phyloP scores from a whole-genome alignment of 1,284 basidiomycete species.

The Prillingera fragicola region DNA sequence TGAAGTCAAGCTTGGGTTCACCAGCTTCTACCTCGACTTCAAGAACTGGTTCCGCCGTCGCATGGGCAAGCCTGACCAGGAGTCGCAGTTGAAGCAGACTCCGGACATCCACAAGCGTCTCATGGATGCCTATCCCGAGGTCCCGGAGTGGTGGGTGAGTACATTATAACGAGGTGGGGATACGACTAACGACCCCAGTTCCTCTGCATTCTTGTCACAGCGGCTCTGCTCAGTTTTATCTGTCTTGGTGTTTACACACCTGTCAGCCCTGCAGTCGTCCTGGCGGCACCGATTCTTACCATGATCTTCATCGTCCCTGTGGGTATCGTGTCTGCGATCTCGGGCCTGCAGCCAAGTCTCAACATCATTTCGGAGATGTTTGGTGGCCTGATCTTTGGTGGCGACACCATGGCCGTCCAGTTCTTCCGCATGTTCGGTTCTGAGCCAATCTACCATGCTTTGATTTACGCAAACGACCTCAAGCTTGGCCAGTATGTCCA shows the following conservation, averaged over 20 bases:
- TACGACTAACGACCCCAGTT: too few species aligned
- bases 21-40: background rate
- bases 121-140: conserved; percentile 1
- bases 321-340: background rate
- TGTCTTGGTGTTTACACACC: background rate
- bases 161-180: too few species aligned
- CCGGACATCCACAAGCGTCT: background rate
- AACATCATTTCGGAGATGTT: background rate
- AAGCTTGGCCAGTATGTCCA: background rate
- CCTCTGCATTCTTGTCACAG: background rate
- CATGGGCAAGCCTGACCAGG: too few species aligned
- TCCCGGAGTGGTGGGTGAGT: conserved; percentile 3
- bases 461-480: conserved; percentile 1
- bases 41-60: background rate
- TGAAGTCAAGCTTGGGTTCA: background rate
- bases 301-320: background rate
- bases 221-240: background rate
- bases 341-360: background rate
- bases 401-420: conserved; percentile 1
- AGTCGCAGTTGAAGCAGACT: too few species aligned
- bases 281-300: background rate
- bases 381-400: background rate
- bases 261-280: background rate
- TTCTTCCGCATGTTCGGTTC: background rate
- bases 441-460: conserved; percentile 1